Base-by-base conservation (phyloP, 2,329 filamentous ascomycete genomes). In the Kalmusia sp. region DNA sequence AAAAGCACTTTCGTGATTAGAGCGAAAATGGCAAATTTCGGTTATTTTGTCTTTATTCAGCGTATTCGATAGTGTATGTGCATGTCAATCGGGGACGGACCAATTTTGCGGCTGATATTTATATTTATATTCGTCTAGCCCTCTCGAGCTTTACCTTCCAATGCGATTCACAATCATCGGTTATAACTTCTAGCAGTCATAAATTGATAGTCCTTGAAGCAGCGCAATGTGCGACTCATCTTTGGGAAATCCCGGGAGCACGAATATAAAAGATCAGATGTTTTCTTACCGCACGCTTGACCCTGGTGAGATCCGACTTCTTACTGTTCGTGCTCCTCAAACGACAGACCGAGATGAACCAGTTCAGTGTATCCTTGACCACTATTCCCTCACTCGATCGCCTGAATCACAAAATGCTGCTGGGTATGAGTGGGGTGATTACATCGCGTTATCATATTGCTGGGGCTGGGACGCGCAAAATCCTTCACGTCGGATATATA, bases 371-470 rank as follows among this genome's bases (percentile, higher is more conserved):
- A 39, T 17, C 2, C 30, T 52, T 15, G 15, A 25, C 5, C 41
- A 52, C 19, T 28, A 31, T 15, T 15, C 21, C n/a, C 25, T 24
- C n/a, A 14, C 34, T 31, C 2, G 21, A 22, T 39, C n/a, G 22
- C 11, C 27, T 9, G 4, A 6, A 11, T 15, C 25, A 2, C 14
- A 4, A 6, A 24, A n/a, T 22, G 22, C 41, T 47, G 24, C 34
- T 2, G 3, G 25, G 12, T 49, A 52, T 19, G 31, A 43, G 2
- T 52, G 49, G 41, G 49, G 41, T 2, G 49, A 52, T n/a, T 46
- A 52, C 25, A 11, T 52, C n/a, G 33, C 49, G 4, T 34, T 52
- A 3, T 52, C 49, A 4, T 47, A 46, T 27, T 46, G 33, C 25
- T 52, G 49, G 49, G 41, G 41, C 12, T 31, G 11, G 40, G 41